Evolutionary conservation across 2,329 filamentous ascomycete genomes (phyloP).

Genomic region (Didymella sp.): DNA sequence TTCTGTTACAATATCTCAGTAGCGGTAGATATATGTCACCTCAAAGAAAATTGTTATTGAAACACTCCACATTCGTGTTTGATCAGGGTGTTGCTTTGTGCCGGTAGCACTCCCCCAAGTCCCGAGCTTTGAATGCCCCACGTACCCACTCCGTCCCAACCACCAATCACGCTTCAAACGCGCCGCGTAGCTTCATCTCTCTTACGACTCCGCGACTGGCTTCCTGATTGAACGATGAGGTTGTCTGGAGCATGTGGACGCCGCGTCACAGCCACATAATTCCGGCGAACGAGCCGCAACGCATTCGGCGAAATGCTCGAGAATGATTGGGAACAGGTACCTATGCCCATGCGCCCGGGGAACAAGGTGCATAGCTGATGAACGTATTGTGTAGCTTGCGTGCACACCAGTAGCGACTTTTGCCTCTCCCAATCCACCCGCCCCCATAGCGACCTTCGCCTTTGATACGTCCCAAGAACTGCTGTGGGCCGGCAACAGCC

Average conservation of each 20-base stretch:
- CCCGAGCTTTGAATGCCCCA: conserved; percentile 8
- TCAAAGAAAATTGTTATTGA: background rate
- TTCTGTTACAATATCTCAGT: background rate
- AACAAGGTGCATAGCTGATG: conserved; percentile 22
- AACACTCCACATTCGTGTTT: background rate
- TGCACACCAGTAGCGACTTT: conserved; percentile 82
- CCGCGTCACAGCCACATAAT: conserved; percentile 18
- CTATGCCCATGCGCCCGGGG: conserved; percentile 14
- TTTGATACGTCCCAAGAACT: conserved; percentile 92
- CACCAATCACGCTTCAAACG: conserved; percentile 23
- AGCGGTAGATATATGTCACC: background rate
- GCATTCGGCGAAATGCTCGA: no score
- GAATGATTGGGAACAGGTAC: conserved; percentile 61
- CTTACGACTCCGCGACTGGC: conserved; percentile 28
- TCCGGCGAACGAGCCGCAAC: conserved; percentile 33
- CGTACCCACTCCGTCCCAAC: no score
- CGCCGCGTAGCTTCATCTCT: conserved; percentile 33
- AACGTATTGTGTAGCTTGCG: conserved; percentile 67
- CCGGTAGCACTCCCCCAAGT: conserved; percentile 1
- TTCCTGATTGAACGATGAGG: conserved; percentile 25
- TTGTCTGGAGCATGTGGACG: conserved; percentile 40
- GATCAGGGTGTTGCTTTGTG: background rate
- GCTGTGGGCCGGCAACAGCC: conserved; percentile 91
- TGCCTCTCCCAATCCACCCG: conserved; percentile 69
- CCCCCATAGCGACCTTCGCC: conserved; percentile 77